Base-by-base conservation (phyloP, 257 asterid genomes). In the Handroanthus guayacan region DNA sequence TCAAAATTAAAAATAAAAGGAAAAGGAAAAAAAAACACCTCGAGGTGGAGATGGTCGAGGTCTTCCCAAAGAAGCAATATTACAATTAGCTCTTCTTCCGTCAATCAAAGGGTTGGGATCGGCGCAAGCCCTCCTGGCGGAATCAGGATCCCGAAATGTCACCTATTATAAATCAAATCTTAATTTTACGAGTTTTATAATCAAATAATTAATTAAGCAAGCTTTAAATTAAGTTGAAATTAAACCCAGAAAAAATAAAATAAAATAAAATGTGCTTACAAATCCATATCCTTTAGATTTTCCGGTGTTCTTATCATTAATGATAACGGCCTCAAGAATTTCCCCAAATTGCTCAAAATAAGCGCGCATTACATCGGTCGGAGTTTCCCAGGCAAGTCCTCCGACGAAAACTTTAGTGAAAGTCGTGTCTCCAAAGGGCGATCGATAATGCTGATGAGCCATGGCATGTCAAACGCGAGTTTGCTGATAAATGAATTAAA, bases 301-400 rank as follows among this genome's bases (percentile, higher is more conserved):
- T 41, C 91, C 98, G 55, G 97, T 93, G 85, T 84, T 88, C 89
- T 93, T 95, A 63, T 95, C 99, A 0, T 90, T 93, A 85, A 95
- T 95, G 82, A 95, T 93, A 12, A 95, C 99, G 25, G 98, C 99
- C 67, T 95, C 99, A 18, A 93, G 96, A 84, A 95, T 95, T 38
- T 93, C 95, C 0, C 99, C 99, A 47, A 95, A 95, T 79, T 91
- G 97, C 31, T 91, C 89, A 75, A 95, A 95, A 20, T 95, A 89
- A 9, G 62, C 47, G 0, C 91, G 90, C 99, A 95, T 91, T 69
- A 91, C 86, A 14, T 95, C 98, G 3, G 94, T 85, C 0, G 96
- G 99, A 5, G 99, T 93, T 54, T 95, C 99, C 99, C 99, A 95
- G 36, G 99, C 99, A 6, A 95, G 86, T 1, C 99, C 99, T 17